Conservation (phyloP, 768 basidiomycete genomes). For the Hericium erinaceus region DNA sequence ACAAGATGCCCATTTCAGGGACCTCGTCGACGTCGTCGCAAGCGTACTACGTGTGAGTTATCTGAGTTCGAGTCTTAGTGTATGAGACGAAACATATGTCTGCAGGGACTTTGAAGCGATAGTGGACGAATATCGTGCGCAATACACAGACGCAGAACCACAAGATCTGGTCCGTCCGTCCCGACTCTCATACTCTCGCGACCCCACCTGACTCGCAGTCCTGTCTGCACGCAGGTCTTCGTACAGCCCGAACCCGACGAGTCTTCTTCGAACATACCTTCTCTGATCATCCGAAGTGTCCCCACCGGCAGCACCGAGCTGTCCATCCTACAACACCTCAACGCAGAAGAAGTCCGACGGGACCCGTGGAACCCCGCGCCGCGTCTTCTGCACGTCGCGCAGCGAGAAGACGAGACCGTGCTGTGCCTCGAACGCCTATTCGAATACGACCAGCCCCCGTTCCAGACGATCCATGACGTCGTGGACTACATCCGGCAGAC, state of each 20-base stretch:
- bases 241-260: conserved; percentile 3
- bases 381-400: conserved; percentile 34
- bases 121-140: conserved; percentile 12
- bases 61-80: too few relatives aligned
- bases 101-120: conserved; percentile 10
- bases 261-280: background rate
- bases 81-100: background rate
- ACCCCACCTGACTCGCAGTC: background rate
- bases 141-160: background rate
- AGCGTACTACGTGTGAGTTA: conserved; percentile 6
- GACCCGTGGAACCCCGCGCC: conserved; percentile 51
- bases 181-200: background rate
- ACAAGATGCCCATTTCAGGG: conserved; percentile 4
- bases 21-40: conserved; percentile 12
- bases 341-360: conserved; percentile 31
- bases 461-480: conserved; percentile 37
- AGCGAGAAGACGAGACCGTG: conserved; percentile 32
- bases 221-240: background rate
- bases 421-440: conserved; percentile 37
- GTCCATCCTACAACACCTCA: conserved; percentile 33
- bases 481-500: conserved; percentile 43
- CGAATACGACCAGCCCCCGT: conserved; percentile 36
- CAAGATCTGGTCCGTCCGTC: conserved; percentile 6
- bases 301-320: conserved; percentile 23
- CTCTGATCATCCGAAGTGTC: conserved; percentile 8